Percentiles rank a stretch among this genome's conserved stretches.
These are phyloP conservation scores for Lasiodiplodia hormozganensis DNA, from an alignment of 2,329 filamentous ascomycete species.

Conservation along the genomic window DNA sequence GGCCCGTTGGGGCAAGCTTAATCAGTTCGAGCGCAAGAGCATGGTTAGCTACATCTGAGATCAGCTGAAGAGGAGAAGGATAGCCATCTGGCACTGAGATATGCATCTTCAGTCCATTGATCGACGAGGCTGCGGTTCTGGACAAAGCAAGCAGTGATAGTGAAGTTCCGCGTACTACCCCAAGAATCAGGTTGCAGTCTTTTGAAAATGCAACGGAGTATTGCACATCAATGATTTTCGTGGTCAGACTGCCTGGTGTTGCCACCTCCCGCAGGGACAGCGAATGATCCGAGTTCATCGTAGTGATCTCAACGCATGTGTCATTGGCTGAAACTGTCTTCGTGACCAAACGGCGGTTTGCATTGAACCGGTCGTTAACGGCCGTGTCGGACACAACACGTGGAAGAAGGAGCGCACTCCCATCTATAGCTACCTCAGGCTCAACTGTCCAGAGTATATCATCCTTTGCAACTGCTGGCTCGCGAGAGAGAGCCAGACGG, in stretches of 20 bases:
- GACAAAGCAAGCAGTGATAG: background rate
- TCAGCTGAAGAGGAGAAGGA: background rate
- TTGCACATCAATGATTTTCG: background rate
- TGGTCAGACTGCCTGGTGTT: background rate
- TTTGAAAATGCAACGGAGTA: background rate
- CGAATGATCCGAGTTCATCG: background rate
- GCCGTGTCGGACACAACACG: conserved; percentile 4
- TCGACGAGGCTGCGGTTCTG: background rate
- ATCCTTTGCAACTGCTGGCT: background rate
- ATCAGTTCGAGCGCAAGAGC: background rate
- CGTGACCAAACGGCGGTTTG: background rate
- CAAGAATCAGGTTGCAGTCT: background rate
- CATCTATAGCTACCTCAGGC: conserved; percentile 5
- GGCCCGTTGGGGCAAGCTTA: background rate
- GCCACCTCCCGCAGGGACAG: background rate
- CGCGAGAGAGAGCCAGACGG: background rate
- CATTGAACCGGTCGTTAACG: conserved; percentile 3
- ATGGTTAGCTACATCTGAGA: background rate
- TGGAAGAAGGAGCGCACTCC: background rate
- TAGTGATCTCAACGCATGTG: background rate
- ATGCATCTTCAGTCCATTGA: background rate
- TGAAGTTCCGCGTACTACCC: background rate
- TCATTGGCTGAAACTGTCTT: background rate
- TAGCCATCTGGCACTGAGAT: background rate
- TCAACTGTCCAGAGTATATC: conserved; percentile 14